Conservation (phyloP, 805 yeast species). For the Ogataea corticis region DNA sequence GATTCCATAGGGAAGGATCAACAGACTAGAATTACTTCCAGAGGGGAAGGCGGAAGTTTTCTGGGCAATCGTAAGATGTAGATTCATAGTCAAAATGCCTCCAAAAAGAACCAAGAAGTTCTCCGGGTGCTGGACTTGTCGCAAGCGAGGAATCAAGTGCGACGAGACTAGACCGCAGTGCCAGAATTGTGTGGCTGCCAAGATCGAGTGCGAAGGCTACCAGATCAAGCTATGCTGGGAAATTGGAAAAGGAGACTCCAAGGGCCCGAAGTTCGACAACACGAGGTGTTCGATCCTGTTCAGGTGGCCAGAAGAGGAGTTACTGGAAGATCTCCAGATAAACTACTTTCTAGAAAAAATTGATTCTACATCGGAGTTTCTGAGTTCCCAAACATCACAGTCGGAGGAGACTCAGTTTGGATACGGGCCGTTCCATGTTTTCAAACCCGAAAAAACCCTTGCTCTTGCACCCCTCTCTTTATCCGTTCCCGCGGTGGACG, state of each 20-base stretch:
- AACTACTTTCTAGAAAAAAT: slow-evolving; percentile 1
- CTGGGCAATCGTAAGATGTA: too few species aligned
- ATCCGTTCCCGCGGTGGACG: background rate
- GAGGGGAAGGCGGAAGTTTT: too few species aligned
- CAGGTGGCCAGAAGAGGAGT: background rate
- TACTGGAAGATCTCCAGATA: slow-evolving; percentile 1
- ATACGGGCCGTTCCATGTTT: slow-evolving; percentile 2
- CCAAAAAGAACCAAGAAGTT: background rate
- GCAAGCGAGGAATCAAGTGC: slow-evolving; percentile 3
- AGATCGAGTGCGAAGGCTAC: slow-evolving; percentile 1
- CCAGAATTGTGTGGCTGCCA: background rate
- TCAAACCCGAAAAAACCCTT: too few species aligned
- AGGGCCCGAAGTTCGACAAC: background rate
- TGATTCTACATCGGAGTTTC: background rate
- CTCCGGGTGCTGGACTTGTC: slow-evolving; percentile 6
- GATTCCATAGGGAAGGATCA: too few species aligned
- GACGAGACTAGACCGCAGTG: slow-evolving; percentile 1
- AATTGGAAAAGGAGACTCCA: background rate
- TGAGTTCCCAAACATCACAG: background rate
- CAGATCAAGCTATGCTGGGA: slow-evolving; percentile 3
- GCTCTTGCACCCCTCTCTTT: background rate
- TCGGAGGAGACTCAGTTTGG: background rate
- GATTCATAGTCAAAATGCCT: too few species aligned
- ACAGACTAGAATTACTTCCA: too few species aligned
- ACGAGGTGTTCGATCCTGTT: background rate